Percentiles rank a stretch among this genome's conserved stretches.
phyloP scores from a whole-genome alignment of 192 early-diverging fungal genomes.

The Entomortierella chlamydospora region DNA sequence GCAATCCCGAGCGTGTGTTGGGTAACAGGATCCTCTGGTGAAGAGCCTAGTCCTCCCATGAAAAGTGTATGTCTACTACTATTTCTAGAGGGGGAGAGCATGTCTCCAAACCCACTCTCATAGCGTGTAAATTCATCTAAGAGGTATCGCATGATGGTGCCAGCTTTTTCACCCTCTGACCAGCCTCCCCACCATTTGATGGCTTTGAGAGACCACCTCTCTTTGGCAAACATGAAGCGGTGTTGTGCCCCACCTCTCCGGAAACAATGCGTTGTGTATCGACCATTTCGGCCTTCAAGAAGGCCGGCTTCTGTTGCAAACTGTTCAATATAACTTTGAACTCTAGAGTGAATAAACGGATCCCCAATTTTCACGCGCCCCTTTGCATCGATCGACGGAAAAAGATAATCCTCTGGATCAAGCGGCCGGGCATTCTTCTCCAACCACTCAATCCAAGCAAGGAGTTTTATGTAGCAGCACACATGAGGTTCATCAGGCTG shows the following conservation, averaged over 20 bases:
- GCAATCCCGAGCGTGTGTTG: not conserved
- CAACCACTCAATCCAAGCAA: conserved; percentile 5
- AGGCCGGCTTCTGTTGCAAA: not conserved
- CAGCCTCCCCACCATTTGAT: conserved; percentile 34
- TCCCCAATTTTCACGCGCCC: conserved; percentile 14
- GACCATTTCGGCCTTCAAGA: conserved; percentile 5
- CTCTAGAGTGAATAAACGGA: not conserved
- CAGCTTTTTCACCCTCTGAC: not conserved
- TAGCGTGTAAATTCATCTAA: conserved; percentile 11
- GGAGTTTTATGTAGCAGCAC: conserved; percentile 13
- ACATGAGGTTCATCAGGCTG: conserved; percentile 10
- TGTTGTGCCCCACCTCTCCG: conserved; percentile 20
- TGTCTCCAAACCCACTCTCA: conserved; percentile 10
- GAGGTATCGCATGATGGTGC: conserved; percentile 17
- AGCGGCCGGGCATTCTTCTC: not conserved
- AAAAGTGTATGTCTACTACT: conserved; percentile 8
- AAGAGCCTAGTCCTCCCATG: not conserved
- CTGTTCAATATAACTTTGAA: conserved; percentile 1
- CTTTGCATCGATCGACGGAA: conserved; percentile 2
- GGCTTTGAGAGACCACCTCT: conserved; percentile 24
- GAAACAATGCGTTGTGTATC: conserved; percentile 22
- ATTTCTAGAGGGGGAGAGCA: conserved; percentile 8
- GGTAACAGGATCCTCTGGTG: not conserved
- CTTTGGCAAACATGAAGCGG: conserved; percentile 12
- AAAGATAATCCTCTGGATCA: conserved; percentile 2